Percentiles rank a stretch among this genome's conserved stretches.
phyloP scores from a whole-genome alignment of 2,329 filamentous ascomycete species.

The Claviceps paspali region DNA sequence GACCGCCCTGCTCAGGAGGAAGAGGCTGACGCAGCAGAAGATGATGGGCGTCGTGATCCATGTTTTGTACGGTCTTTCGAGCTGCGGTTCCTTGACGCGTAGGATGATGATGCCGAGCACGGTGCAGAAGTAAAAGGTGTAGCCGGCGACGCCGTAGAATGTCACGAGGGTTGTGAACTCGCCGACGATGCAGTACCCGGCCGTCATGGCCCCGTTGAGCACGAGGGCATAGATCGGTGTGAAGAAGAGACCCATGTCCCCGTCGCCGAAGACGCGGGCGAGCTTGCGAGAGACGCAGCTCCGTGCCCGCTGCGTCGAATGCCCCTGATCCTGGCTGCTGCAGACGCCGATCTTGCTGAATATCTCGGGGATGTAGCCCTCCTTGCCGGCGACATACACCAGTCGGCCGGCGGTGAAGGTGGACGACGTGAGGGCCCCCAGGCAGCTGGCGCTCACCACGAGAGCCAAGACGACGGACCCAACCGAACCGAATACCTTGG shows the following conservation, averaged over 20 bases:
- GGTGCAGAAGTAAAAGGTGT: conserved; percentile 93
- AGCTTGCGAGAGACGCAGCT: conserved; percentile 45
- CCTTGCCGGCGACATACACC: conserved; percentile 86
- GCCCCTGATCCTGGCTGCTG: conserved; percentile 19
- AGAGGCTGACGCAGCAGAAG: conserved; percentile 94
- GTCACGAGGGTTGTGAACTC: conserved; percentile 87
- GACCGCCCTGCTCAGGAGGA: conserved; percentile 73
- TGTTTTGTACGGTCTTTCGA: conserved; percentile 84
- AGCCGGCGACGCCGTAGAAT: conserved; percentile 94
- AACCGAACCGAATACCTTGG: conserved; percentile 71
- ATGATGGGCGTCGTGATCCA: conserved; percentile 97
- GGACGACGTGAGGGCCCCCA: conserved; percentile 86
- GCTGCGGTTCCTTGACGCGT: conserved; percentile 68
- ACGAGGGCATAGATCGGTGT: conserved; percentile 87
- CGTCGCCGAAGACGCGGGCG: conserved; percentile 55
- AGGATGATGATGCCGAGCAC: conserved; percentile 87
- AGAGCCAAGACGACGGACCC: conserved; percentile 77
- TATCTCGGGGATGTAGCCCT: conserved; percentile 75
- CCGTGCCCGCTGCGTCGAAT: conserved; percentile 31
- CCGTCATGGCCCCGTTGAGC: conserved; percentile 62
- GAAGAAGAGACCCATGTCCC: conserved; percentile 67
- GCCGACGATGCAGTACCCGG: conserved; percentile 67
- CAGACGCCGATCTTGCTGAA: conserved; percentile 72
- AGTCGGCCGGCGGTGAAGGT: conserved; percentile 87
- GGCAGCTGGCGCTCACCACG: conserved; percentile 80